Percentiles rank a stretch among this genome's conserved stretches.
Conservation (phyloP, 2,329 filamentous ascomycete genomes). For the Claviceps pusilla region DNA sequence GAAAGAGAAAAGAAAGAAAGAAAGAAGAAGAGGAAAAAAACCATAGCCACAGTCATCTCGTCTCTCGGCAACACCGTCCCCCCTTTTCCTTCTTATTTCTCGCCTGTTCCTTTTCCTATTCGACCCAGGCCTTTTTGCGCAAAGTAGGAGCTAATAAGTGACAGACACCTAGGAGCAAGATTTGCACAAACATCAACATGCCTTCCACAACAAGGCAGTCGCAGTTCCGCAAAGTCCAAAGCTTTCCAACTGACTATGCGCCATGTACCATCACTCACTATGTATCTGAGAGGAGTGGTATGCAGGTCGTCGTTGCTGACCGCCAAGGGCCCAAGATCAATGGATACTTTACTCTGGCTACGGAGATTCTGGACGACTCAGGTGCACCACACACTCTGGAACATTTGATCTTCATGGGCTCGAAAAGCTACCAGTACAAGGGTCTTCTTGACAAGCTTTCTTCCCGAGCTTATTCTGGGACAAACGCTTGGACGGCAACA, state of each 20-base stretch:
- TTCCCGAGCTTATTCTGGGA: conserved; percentile 80
- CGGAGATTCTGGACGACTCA: conserved; percentile 94
- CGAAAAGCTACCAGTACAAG: conserved; percentile 85
- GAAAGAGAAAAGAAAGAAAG: too few species aligned
- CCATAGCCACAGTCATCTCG: background rate
- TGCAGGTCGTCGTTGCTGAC: conserved; percentile 86
- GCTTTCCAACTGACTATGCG: conserved; percentile 80
- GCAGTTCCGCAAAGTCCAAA: conserved; percentile 71
- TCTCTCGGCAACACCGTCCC: background rate
- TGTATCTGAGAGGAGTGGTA: conserved; percentile 85
- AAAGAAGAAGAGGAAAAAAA: too few species aligned
- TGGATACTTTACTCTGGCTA: conserved; percentile 89
- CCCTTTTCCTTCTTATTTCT: background rate
- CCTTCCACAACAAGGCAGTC: conserved; percentile 1
- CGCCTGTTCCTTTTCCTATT: background rate
- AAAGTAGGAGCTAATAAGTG: background rate
- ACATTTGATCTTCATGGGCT: conserved; percentile 77
- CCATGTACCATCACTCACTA: conserved; percentile 83
- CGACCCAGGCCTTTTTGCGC: background rate
- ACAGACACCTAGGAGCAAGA: background rate
- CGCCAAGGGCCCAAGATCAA: conserved; percentile 87
- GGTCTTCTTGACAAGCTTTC: conserved; percentile 89
- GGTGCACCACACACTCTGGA: conserved; percentile 81
- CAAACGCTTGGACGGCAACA: conserved; percentile 93
- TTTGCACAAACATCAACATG: conserved; percentile 1